Evolutionary conservation across 495 filamentous ascomycete species (phyloP), one percentile per base, ranked within the genome.

Genomic region (Penicillium silybi): DNA sequence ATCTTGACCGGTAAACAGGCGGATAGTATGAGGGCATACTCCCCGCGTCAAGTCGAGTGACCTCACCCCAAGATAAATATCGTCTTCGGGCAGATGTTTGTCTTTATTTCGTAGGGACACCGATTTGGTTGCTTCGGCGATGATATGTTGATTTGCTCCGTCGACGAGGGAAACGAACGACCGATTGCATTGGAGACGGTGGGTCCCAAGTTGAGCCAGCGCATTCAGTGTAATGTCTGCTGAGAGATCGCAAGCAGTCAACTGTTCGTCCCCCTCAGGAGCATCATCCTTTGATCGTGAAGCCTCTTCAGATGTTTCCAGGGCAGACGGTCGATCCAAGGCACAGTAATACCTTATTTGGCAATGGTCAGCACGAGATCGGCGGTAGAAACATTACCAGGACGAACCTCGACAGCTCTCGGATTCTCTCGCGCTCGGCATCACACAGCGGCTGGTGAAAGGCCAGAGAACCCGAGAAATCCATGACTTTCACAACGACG

Each of bases 111-210:
- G 59, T 6, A 83, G 58, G 0, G 80, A 80, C 0, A 83, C 46
- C 0, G 77, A 77, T 16, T 65, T 69, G 0, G 83, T 83, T 1
- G 82, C 81, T 55, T 88, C 85, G 18, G 85, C 83, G 16, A 87
- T 70, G 32, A 87, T 73, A 51, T 84, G 80, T 57, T 84, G 79
- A 37, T 71, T 68, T 5, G 75, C 71, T 22, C 72, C 68, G 56
- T 84, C 84, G 52, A 85, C 80, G 29, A 88, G 71, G 2, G 79
- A 83, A 13, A 87, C 74, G 53, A 85, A 72, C 17, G 68, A 71
- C 8, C 83, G 80, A 37, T 74, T 73, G 35, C 71, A 72, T 27
- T 75, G 68, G 41, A 86, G 62, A 8, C 79, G 74, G 27, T 78
- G 70, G 19, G 78, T 69, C 0, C 79, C 83, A 18, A 88, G 67